Base-by-base conservation (phyloP, 345 rosid genomes). In the Arabidopsis thaliana region DNA sequence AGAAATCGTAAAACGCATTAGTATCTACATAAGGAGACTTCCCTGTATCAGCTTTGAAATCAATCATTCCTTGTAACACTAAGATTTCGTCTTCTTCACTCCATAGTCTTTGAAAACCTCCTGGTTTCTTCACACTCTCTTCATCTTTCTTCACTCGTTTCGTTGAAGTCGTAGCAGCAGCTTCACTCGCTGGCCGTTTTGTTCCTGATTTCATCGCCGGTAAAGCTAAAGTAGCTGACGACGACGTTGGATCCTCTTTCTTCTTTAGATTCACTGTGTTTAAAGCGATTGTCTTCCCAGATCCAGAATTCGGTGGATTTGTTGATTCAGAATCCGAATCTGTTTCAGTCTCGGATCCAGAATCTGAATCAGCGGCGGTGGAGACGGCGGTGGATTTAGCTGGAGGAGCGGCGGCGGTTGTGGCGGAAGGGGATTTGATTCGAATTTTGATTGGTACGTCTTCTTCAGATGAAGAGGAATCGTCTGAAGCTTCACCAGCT, bases 61-160 rank as follows among this genome's bases (percentile, higher is more conserved):
- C 80, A 32, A 67, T 49, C 69, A 85, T 56, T 0, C 88, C 88
- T 59, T 82, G 71, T 5, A 87, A 40, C 1, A 87, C 38, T 3
- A 64, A 67, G 6, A 83, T 60, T 61, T 82, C 91, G 4, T 87
- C 88, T 12, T 77, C 86, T 28, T 81, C 88, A 16, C 77, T 82
- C 86, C 84, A 87, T 4, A 85, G 33, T 25, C 87, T 80, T 12
- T 81, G 80, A 38, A 65, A 41, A 23, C 53, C 66, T 3, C 53
- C 66, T 3, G 74, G 53, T 16, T 78, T 74, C 63, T 68, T 80
- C 28, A 55, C 42, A 2, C 38, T 49, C 71, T 14, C 45, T 59
- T 79, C 38, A n/a, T 74, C 42, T 14, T 61, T 40, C 75, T 71
- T 83, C 10, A 42, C 59, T 68, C 76, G 65, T 45, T 78, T 77